A percentile compares a stretch with the other conserved stretches of the same genome.
phyloP scores from a whole-genome alignment of 768 basidiomycete genomes.

The Tulasnella sp. region DNA sequence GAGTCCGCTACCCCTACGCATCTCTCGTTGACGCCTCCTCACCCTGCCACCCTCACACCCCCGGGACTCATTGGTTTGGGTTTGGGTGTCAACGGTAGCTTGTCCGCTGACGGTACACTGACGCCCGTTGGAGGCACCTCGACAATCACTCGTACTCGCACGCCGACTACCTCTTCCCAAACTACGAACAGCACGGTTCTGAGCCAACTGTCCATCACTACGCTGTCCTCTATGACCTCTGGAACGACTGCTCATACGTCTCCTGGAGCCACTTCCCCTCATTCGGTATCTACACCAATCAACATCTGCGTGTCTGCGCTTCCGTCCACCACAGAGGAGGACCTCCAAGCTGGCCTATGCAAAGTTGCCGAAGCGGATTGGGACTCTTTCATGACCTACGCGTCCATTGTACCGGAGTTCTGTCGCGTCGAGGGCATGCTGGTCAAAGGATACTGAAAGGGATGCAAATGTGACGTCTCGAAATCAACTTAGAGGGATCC shows the following conservation, averaged over 20 bases:
- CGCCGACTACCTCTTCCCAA: slow-evolving; percentile 5
- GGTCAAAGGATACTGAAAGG: slow-evolving; percentile 41
- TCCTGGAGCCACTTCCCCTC: slow-evolving; percentile 20
- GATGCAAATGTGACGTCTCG: no score
- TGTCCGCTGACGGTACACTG: not conserved
- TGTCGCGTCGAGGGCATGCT: slow-evolving; percentile 68
- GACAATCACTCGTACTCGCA: slow-evolving; percentile 5
- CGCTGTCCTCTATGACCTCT: not conserved
- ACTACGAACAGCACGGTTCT: slow-evolving; percentile 10
- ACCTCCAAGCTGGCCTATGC: slow-evolving; percentile 61
- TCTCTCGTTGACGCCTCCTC: not conserved
- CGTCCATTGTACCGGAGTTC: slow-evolving; percentile 74
- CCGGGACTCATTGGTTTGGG: slow-evolving; percentile 2
- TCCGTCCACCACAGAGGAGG: slow-evolving; percentile 51
- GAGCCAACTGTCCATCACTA: slow-evolving; percentile 8
- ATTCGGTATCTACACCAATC: slow-evolving; percentile 40
- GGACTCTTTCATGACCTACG: slow-evolving; percentile 77
- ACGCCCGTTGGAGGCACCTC: not conserved
- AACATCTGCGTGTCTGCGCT: slow-evolving; percentile 55
- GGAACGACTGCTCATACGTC: not conserved
- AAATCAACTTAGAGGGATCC: no score
- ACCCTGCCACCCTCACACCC: not conserved
- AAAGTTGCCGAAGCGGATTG: slow-evolving; percentile 76
- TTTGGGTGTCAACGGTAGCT: not conserved
- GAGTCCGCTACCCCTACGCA: slow-evolving; percentile 44